A percentile compares a stretch with the other conserved stretches of the same genome.
These are phyloP conservation scores for Heritiera fomes DNA, from an alignment of 345 rosid genomes.

Conservation along the genomic window DNA sequence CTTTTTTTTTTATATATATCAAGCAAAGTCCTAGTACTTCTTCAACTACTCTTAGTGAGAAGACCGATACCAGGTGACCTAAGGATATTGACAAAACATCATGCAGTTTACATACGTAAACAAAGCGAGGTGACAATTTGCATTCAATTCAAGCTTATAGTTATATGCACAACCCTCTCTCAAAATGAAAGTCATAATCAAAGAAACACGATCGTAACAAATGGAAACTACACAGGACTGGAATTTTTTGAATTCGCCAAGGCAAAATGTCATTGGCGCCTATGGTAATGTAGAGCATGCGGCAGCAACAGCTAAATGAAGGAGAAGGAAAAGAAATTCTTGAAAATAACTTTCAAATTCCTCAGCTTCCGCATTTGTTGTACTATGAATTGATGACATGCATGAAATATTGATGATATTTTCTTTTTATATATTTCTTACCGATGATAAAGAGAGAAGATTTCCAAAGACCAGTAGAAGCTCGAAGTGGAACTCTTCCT, in stretches of 20 bases:
- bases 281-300: background rate
- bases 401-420: background rate
- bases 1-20: too few relatives aligned
- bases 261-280: background rate
- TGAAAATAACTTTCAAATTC: background rate
- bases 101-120: background rate
- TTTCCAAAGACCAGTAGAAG: slow-evolving; percentile 76
- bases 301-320: background rate
- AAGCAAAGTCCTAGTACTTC: too few relatives aligned
- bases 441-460: slow-evolving; percentile 78
- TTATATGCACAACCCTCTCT: background rate
- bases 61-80: background rate
- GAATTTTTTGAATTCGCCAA: background rate
- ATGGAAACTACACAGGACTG: too few relatives aligned
- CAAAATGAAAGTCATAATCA: background rate
- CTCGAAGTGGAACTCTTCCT: slow-evolving; percentile 54
- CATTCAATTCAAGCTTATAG: background rate
- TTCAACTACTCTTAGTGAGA: background rate
- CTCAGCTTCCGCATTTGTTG: background rate
- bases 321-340: background rate
- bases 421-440: slow-evolving; percentile 13
- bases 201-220: background rate
- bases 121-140: background rate
- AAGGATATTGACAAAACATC: background rate
- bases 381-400: background rate